Base-by-base conservation (phyloP, 1,284 basidiomycete species). In the Veloboletus limbatus region DNA sequence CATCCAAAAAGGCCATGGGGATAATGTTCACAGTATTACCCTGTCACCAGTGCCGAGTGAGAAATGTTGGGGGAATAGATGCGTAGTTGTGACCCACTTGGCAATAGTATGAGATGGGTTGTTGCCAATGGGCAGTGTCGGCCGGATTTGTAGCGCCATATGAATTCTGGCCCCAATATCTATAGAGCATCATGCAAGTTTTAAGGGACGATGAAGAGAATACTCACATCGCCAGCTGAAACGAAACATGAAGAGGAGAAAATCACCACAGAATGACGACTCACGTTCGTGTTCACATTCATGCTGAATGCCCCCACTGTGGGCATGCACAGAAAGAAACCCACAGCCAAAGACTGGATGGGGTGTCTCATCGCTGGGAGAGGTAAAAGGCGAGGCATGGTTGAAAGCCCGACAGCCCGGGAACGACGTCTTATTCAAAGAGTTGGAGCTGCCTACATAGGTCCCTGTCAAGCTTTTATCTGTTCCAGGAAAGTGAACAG, bases 1-100 rank as follows among this genome's bases (percentile, higher is more conserved):
- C 66, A 53, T 81, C 69, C 42, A 85, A 52, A 60, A 85, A 85
- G 3, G 81, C 80, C 25, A 85, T 56, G 0, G 81, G 81, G 43
- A 84, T 70, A 13, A 69, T 74, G 38, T 59, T 32, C 4, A 56
- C 49, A 7, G 47, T 49, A 16, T 16, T n/a, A 26, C 47, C 49
- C 58, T 63, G 13, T 17, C 21, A 11, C 34, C 24, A 7, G 27
- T 4, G 1, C 34, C 6, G 3, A 31, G 8, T 24, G 2, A 16
- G 11, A 2, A 21, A 24, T 17, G 2, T 3, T 4, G 10, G 16
- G 21, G 7, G 16, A 35, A 39, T 13, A 24, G 2, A 14, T 27
- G 4, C 17, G 7, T 24, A 31, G 8, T n/a, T 10, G 13, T 16
- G 17, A 47, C 55, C 1, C 36, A 49, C 60, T 24, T 54, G 36